Evolutionary conservation across 2,329 filamentous ascomycete species (phyloP).

Genomic region (Arthroderma sp.): DNA sequence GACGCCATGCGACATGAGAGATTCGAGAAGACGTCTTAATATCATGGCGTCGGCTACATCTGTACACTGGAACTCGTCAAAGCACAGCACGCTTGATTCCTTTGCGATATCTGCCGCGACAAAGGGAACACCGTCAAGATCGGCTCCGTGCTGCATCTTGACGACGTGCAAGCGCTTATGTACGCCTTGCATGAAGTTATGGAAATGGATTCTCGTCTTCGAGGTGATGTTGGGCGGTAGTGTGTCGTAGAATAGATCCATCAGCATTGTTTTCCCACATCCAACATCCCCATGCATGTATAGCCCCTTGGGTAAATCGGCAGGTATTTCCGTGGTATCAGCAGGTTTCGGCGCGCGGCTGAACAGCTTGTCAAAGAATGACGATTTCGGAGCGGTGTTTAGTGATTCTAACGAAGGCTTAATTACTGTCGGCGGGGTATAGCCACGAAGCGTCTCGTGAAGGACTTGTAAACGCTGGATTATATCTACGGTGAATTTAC

Average conservation of each 20-base stretch:
- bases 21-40: slow-evolving; percentile 69
- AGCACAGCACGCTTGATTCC: slow-evolving; percentile 74
- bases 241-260: slow-evolving; percentile 96
- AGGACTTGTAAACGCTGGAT: slow-evolving; percentile 81
- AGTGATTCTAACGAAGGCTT: slow-evolving; percentile 65
- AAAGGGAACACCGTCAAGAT: slow-evolving; percentile 81
- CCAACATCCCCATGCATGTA: slow-evolving; percentile 97
- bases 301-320: slow-evolving; percentile 69
- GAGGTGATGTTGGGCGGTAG: slow-evolving; percentile 63
- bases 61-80: slow-evolving; percentile 97
- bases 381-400: slow-evolving; percentile 27
- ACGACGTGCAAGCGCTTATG: slow-evolving; percentile 81
- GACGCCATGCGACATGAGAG: slow-evolving; percentile 90
- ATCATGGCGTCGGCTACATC: slow-evolving; percentile 99
- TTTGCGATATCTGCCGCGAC: slow-evolving; percentile 90
- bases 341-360: slow-evolving; percentile 21
- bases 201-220: slow-evolving; percentile 93
- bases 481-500: slow-evolving; percentile 45
- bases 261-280: slow-evolving; percentile 97
- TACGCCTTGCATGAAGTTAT: slow-evolving; percentile 99
- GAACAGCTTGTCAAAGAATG: slow-evolving; percentile 40
- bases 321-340: slow-evolving; percentile 42
- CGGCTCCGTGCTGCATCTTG: slow-evolving; percentile 78
- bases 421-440: slow-evolving; percentile 58
- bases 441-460: slow-evolving; percentile 65